phyloP scores from a whole-genome alignment of 208 protist species.

The Tetramitus jugosus region DNA sequence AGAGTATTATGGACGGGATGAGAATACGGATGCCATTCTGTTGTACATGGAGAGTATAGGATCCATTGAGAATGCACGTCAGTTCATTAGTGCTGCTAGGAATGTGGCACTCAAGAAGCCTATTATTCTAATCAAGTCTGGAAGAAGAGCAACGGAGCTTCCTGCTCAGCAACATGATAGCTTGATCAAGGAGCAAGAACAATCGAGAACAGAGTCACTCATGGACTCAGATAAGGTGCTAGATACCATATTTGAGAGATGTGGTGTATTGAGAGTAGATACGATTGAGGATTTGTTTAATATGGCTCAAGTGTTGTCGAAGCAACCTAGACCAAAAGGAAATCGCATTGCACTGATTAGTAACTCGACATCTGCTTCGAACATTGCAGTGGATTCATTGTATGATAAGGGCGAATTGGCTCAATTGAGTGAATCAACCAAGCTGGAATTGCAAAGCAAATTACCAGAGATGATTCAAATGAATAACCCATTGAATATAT shows the following conservation, averaged over 20 bases:
- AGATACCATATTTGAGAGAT: not conserved
- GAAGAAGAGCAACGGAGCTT: no score
- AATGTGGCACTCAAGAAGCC: not conserved
- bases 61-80: not conserved
- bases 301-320: not conserved
- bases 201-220: no score
- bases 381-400: not conserved
- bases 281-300: conserved; percentile 2
- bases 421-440: not conserved
- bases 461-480: not conserved
- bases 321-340: conserved; percentile 8
- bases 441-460: not conserved
- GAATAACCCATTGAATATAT: not conserved
- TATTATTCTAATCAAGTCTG: not conserved
- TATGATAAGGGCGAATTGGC: not conserved
- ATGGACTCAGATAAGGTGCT: not conserved
- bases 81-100: not conserved
- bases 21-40: not conserved
- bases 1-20: not conserved
- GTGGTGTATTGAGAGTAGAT: not conserved
- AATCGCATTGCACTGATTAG: not conserved
- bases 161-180: no score
- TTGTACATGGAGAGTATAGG: conserved; percentile 5
- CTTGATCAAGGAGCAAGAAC: no score
- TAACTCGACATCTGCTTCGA: not conserved